Evolutionary conservation across 2,329 filamentous ascomycete genomes (phyloP), one percentile per base, ranked within the genome.

Genomic region (Ceratocystis cacaofunesta): DNA sequence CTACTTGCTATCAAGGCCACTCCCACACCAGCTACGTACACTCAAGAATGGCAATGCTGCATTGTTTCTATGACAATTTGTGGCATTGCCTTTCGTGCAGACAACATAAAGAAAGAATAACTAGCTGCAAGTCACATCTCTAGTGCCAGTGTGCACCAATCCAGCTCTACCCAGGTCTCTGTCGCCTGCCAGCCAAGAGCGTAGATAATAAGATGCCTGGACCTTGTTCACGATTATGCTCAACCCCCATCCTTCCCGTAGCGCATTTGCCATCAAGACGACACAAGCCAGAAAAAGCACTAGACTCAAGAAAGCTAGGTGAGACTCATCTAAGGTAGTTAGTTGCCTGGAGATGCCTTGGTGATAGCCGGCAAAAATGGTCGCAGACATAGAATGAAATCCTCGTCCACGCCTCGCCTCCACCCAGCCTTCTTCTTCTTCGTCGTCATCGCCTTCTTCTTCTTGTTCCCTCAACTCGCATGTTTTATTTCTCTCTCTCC

Each of bases 211-310:
- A 57, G 52, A 57, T 28, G 10, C 52, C 52, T 57, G 52, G 52
- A 17, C 52, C 52, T 28, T 57, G 52, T 28, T 22, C 7, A 30
- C 28, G 17, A 28, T 57, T 17, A 22, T 6, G 30, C 28, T 15
- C 52, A 55, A 50, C n/a, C n/a, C 22, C 22, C 52, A 57, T 57
- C 52, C 52, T 57, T 57, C 52, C 52, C 52, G 52, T 57, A 28
- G 19, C 28, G 52, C 25, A 57, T 28, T 57, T 28, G 28, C 22
- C 10, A 57, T 50, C 46, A n/a, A 7, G 22, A 57, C 52, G 52
- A 57, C 52, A 57, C 46, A 22, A 12, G 46, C 5, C 46, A 19
- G 36, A 50, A 50, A 22, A 50, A n/a, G 19, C 44, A 48, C 17
- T n/a, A 48, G 44, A 41, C 36, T 3, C 10, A 15, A 41, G 36